Evolutionary conservation across 2,329 filamentous ascomycete species (phyloP), one percentile per base, ranked within the genome.

Genomic region (Bisporella sp.): DNA sequence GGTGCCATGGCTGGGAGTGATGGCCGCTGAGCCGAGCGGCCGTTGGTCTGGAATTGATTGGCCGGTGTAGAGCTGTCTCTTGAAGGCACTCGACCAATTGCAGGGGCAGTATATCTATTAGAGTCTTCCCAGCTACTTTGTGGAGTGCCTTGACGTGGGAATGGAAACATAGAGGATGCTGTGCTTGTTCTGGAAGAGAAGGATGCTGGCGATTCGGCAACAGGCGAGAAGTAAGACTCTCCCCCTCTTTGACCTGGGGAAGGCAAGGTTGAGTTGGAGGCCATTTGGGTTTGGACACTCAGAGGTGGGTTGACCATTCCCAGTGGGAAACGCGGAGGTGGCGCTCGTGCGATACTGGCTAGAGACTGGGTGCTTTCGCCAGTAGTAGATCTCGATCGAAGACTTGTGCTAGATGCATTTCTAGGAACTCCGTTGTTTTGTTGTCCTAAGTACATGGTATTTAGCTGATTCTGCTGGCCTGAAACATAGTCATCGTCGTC

Each of bases 221-320:
- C 78, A 0, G 93, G 93, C 0, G 92, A 97, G 68, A 99, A 99
- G 69, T 96, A 97, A 4, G 91, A 96, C 52, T 90, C 89, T 5
- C 62, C 63, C 32, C 53, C 55, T 45, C 60, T 57, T 45, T 61
- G 58, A 39, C 53, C 51, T 37, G 65, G 63, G 5, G 69, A 68
- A 46, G 74, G 69, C 43, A 71, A 7, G 29, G 9, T 64, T 13
- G 63, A 61, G 13, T 62, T 56, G 32, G 52, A 45, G 6, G 57
- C 56, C 45, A 68, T 56, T 55, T 76, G 72, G 1, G 79, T 84
- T 61, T 92, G 87, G 30, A 96, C 69, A 54, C 82, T 89, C 42
- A 96, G 76, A 1, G 78, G 73, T 0, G 75, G 74, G 31, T 77
- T 73, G 31, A 79, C 79, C 52, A 87, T 69, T 7, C 52, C 57